Conservation (phyloP, 2,329 filamentous ascomycete species). For the Rhynchosporium agropyri region DNA sequence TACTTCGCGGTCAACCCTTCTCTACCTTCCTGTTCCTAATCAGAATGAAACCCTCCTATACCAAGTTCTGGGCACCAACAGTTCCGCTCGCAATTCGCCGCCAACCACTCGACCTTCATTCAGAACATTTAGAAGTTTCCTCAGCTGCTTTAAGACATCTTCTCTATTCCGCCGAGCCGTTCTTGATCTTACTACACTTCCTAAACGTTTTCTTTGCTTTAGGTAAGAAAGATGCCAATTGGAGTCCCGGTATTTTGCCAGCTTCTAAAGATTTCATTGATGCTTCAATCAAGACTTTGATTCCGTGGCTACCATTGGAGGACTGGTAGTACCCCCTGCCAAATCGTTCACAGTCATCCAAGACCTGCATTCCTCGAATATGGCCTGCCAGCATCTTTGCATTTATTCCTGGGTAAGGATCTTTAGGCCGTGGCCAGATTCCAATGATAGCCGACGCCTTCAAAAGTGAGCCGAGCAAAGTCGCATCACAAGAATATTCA, state of each 20-base stretch:
- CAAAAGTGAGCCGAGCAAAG: constrained; percentile 8
- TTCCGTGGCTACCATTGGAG: not conserved
- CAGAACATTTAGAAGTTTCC: not conserved
- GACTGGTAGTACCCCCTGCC: too few relatives aligned
- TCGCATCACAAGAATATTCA: constrained; percentile 19
- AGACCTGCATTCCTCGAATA: constrained; percentile 11
- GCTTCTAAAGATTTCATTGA: constrained; percentile 6
- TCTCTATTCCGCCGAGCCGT: not conserved
- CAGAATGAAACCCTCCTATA: not conserved
- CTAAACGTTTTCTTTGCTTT: not conserved
- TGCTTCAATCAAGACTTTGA: not conserved
- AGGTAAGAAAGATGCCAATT: constrained; percentile 1
- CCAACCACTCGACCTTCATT: too few relatives aligned
- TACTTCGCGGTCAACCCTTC: not conserved
- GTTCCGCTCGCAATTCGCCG: too few relatives aligned
- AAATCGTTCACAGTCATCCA: constrained; percentile 14
- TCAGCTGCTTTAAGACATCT: not conserved
- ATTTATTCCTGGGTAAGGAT: constrained; percentile 14
- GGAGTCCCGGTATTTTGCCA: not conserved
- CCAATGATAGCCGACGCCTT: constrained; percentile 10
- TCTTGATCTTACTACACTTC: not conserved
- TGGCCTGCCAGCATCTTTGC: not conserved
- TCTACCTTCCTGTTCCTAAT: not conserved
- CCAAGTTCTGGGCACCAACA: too few relatives aligned
- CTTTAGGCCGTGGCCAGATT: constrained; percentile 7